These are phyloP conservation scores for Lippia alba DNA, from an alignment of 305 asterid genomes.

Conservation along the genomic window DNA sequence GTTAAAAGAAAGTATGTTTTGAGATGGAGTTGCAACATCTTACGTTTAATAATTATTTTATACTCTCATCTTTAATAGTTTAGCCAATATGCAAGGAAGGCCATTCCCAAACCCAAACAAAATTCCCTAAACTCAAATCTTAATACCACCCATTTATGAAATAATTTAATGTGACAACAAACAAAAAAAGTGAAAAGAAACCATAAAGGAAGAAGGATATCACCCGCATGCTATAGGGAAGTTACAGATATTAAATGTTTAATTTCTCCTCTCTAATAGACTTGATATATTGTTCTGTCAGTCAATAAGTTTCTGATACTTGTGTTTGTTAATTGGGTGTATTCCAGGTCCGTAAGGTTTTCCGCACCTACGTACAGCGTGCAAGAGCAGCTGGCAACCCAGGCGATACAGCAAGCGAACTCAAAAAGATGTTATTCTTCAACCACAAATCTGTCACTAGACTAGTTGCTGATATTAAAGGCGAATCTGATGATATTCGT, in stretches of 20 bases:
- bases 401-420: constrained; percentile 77
- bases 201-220: too few relatives aligned
- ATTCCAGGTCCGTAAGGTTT: constrained; percentile 82
- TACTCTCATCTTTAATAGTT: too few relatives aligned
- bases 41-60: neutral
- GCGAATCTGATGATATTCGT: constrained; percentile 65
- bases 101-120: too few relatives aligned
- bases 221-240: too few relatives aligned
- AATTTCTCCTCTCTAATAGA: too few relatives aligned
- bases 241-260: too few relatives aligned
- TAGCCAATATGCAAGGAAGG: too few relatives aligned
- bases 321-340: neutral
- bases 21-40: constrained; percentile 13
- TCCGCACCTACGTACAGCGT: constrained; percentile 72
- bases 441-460: constrained; percentile 81
- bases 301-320: neutral
- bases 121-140: too few relatives aligned
- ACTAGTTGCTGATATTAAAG: constrained; percentile 89
- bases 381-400: constrained; percentile 83
- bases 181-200: too few relatives aligned
- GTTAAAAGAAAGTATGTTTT: constrained; percentile 27
- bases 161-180: too few relatives aligned
- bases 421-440: constrained; percentile 83
- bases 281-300: neutral
- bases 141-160: too few relatives aligned